phyloP scores from a whole-genome alignment of 1,139 yeast genomes.

The Protomyces gravidus region DNA sequence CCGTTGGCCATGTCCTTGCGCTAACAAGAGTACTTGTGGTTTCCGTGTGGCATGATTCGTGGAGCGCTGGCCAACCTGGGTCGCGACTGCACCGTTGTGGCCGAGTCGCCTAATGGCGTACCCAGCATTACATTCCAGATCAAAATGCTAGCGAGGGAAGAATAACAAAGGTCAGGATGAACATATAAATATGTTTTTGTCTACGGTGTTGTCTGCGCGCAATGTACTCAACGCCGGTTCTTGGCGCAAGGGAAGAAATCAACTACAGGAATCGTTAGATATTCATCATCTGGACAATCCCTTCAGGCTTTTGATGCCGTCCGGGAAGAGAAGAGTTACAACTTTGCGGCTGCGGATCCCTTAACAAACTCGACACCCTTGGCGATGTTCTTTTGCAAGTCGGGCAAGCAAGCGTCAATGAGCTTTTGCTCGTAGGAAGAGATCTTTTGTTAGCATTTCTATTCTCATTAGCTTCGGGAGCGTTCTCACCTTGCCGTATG shows the following conservation, averaged over 20 bases:
- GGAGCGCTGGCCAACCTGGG: conserved; percentile 75
- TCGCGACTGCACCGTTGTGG: conserved; percentile 18
- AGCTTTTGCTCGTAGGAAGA: conserved; percentile 77
- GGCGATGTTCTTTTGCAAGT: conserved; percentile 55
- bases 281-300: conserved; percentile 1
- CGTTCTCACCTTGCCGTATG: conserved; percentile 15
- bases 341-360: conserved; percentile 19
- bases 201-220: neutral
- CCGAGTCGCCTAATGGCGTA: conserved; percentile 39
- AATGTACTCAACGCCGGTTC: neutral
- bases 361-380: conserved; percentile 49
- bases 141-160: conserved; percentile 46
- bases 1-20: neutral
- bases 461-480: neutral
- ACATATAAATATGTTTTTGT: too few relatives aligned
- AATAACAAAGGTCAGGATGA: neutral
- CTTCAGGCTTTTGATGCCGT: too few relatives aligned
- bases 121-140: conserved; percentile 72
- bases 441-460: conserved; percentile 44
- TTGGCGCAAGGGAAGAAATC: neutral
- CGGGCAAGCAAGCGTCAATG: conserved; percentile 47
- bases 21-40: conserved; percentile 52
- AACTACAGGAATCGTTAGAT: neutral
- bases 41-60: conserved; percentile 77
- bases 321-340: conserved; percentile 16